Conservation (phyloP, 495 filamentous ascomycete genomes). For the Parmelia sp. region DNA sequence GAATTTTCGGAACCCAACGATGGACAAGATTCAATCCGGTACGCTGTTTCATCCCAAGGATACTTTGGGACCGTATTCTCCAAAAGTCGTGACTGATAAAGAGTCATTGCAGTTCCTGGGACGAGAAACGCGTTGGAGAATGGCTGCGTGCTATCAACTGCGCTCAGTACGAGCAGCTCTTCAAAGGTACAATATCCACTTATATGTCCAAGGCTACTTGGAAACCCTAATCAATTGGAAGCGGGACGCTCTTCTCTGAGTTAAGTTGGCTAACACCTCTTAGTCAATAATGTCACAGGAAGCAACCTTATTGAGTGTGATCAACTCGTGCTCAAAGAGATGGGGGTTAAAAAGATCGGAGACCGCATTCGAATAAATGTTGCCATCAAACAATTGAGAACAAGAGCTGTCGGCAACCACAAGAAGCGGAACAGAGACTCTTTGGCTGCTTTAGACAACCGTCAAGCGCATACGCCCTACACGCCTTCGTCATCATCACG, state of each 20-base stretch:
- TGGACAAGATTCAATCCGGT: conserved; percentile 56
- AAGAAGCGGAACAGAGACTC: conserved; percentile 73
- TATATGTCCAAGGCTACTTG: not conserved
- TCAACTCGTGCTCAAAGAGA: conserved; percentile 90
- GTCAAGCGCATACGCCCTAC: conserved; percentile 38
- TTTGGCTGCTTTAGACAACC: conserved; percentile 36
- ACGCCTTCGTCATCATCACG: conserved; percentile 56
- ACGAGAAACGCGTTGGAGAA: conserved; percentile 82
- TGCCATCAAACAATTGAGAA: conserved; percentile 86
- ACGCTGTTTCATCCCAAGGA: conserved; percentile 35
- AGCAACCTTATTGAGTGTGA: conserved; percentile 96
- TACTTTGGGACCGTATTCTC: not conserved
- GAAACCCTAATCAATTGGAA: no score
- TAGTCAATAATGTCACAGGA: conserved; percentile 90
- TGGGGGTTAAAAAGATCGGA: conserved; percentile 96
- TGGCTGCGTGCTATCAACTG: conserved; percentile 90
- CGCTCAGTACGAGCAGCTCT: conserved; percentile 84
- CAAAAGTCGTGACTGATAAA: not conserved
- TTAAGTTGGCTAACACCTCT: not conserved
- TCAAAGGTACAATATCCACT: conserved; percentile 54
- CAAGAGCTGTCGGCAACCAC: conserved; percentile 72
- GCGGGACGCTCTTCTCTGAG: not conserved
- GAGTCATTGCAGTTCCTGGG: conserved; percentile 57
- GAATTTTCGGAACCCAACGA: conserved; percentile 80
- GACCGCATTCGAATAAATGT: conserved; percentile 93